Evolutionary conservation across 768 basidiomycete genomes (phyloP), one percentile per base, ranked within the genome.

Genomic region (Phylloporus sp.): DNA sequence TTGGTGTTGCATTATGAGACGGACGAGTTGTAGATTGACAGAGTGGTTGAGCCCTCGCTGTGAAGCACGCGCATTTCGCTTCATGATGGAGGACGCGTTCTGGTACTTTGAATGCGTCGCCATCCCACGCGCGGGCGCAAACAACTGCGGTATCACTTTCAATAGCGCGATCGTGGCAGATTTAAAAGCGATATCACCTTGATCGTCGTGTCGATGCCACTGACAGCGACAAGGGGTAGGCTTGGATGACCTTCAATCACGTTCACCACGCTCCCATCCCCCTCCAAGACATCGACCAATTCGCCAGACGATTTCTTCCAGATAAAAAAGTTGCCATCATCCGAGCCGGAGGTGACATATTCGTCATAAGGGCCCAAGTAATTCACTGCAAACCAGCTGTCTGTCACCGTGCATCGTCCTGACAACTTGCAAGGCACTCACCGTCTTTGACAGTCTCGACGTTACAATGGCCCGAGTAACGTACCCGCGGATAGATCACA

Each of bases 391-490:
- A 50, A 50, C 16, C n/a, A 45, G 23, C 7, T 22, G 11, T 15
- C 22, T 29, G 44, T 55, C 50, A 42, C 40, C 31, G 20, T 16
- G 35, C 18, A 20, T 28, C n/a, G 13, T 23, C 20, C 22, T 18
- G 18, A 41, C 20, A n/a, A n/a, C 35, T 28, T 18, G 20, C 16
- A 20, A 11, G 40, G 35, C 18, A 63, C 84, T 61, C 56, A 86
- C 92, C 90, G 65, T 94, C 92, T 68, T 95, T 95, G 36, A 91
- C 79, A 0, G 93, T 95, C 54, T 82, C 82, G 1, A 88, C 73
- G 62, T 94, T 95, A 49, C 85, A 81, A 28, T 84, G 81, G 13
- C 92, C 92, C 34, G 67, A 63, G 67, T 78, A 95, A 15, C 79
- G 77, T 54, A 66, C 68, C 35, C 84, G 80, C 24, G 92, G 91